phyloP scores from a whole-genome alignment of 2,329 filamentous ascomycete species.

The Sarocladium brachiariae region DNA sequence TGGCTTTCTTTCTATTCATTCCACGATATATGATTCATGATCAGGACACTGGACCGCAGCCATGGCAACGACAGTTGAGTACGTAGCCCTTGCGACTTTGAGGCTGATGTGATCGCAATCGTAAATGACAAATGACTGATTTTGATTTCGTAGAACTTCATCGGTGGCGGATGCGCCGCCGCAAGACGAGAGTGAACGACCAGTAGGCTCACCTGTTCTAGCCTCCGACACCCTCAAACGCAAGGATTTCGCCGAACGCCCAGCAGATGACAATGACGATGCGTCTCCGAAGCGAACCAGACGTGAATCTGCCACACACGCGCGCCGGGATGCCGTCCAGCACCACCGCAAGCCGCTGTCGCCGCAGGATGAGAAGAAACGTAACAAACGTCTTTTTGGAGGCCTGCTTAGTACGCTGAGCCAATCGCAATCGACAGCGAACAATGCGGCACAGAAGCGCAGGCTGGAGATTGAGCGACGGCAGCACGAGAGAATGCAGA shows the following conservation, averaged over 20 bases:
- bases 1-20: background rate
- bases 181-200: conserved; percentile 7
- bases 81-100: conserved; percentile 8
- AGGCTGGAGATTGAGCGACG: conserved; percentile 76
- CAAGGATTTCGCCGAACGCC: conserved; percentile 15
- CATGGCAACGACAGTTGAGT: conserved; percentile 19
- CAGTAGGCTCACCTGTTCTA: background rate
- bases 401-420: conserved; percentile 71
- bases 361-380: conserved; percentile 65
- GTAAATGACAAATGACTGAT: background rate
- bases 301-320: conserved; percentile 12
- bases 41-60: background rate
- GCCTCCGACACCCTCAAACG: conserved; percentile 12
- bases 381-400: conserved; percentile 80
- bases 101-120: too few relatives aligned
- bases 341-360: conserved; percentile 25
- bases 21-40: conserved; percentile 1
- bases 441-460: conserved; percentile 56
- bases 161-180: conserved; percentile 6
- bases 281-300: background rate
- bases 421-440: conserved; percentile 57
- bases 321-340: conserved; percentile 17
- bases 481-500: conserved; percentile 68
- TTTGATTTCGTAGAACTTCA: background rate
- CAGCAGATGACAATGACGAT: conserved; percentile 14